A percentile compares a stretch with the other conserved stretches of the same genome.
These are phyloP conservation scores for Leucocoprinus birnbaumii DNA, from an alignment of 768 basidiomycete genomes.

Conservation along the genomic window DNA sequence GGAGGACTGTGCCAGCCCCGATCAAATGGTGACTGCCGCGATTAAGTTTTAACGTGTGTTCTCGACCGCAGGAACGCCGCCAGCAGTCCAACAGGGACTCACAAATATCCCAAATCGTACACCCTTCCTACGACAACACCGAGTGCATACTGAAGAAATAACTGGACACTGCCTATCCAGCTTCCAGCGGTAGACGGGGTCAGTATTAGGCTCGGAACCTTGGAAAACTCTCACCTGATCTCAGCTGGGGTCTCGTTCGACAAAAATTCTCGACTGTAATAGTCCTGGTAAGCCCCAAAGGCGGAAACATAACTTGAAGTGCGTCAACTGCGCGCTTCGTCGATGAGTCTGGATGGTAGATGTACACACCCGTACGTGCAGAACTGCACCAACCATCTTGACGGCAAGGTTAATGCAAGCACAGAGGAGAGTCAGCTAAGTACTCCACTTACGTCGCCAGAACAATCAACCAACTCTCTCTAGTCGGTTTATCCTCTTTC, in stretches of 20 bases:
- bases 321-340: not conserved
- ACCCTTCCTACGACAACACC: slow-evolving; percentile 38
- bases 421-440: not conserved
- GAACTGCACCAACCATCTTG: slow-evolving; percentile 41
- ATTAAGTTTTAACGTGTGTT: slow-evolving; percentile 9
- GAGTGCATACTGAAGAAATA: slow-evolving; percentile 41
- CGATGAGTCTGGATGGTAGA: not conserved
- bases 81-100: slow-evolving; percentile 16
- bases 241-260: slow-evolving; percentile 36
- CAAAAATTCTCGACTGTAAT: slow-evolving; percentile 39
- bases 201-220: slow-evolving; percentile 3
- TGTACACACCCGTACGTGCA: slow-evolving; percentile 44
- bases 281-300: slow-evolving; percentile 48
- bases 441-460: slow-evolving; percentile 36
- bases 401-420: not conserved
- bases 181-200: slow-evolving; percentile 19
- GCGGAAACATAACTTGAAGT: slow-evolving; percentile 37
- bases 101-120: slow-evolving; percentile 50
- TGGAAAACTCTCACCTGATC: slow-evolving; percentile 29
- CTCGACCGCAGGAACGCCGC: slow-evolving; percentile 10
- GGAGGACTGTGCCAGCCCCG: slow-evolving; percentile 29
- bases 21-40: slow-evolving; percentile 32
- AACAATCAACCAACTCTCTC: slow-evolving; percentile 42
- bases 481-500: slow-evolving; percentile 13
- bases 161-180: slow-evolving; percentile 50